These are phyloP conservation scores for Phytomonas sp. DNA, from an alignment of 208 protist species.

Conservation along the genomic window DNA sequence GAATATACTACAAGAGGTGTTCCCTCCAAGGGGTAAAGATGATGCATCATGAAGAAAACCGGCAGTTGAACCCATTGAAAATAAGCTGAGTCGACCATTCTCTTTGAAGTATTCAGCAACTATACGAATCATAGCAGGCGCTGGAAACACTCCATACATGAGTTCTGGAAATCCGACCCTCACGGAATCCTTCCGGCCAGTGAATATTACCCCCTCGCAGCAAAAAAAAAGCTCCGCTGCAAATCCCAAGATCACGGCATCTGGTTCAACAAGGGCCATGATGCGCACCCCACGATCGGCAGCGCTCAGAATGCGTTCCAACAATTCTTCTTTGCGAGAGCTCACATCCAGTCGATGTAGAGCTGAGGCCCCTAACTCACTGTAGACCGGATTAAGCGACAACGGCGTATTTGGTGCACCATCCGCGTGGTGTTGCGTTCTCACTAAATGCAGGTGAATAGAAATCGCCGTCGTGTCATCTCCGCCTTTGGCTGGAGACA, in stretches of 20 bases:
- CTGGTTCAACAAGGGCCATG: slow-evolving; percentile 14
- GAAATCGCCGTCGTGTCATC: neutral
- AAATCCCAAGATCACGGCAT: slow-evolving; percentile 18
- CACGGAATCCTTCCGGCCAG: slow-evolving; percentile 4
- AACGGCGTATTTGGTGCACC: neutral
- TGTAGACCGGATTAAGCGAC: neutral
- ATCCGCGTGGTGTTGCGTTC: neutral
- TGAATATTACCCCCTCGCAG: slow-evolving; percentile 14
- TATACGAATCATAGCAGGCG: slow-evolving; percentile 15
- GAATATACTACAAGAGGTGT: neutral
- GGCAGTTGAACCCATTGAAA: neutral
- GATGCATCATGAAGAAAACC: neutral
- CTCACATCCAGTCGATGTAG: neutral
- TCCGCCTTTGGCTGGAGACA: neutral
- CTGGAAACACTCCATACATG: slow-evolving; percentile 25
- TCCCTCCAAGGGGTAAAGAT: neutral
- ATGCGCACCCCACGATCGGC: slow-evolving; percentile 17
- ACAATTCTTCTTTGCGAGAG: neutral
- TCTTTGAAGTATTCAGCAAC: slow-evolving; percentile 4
- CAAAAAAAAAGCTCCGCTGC: slow-evolving; percentile 35
- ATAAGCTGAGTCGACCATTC: neutral
- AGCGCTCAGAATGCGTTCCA: slow-evolving; percentile 3
- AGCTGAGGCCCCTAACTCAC: neutral
- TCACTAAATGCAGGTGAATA: neutral
- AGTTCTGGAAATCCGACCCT: slow-evolving; percentile 31